Percentiles rank a stretch among this genome's conserved stretches.
These are phyloP conservation scores for Pseudocercospora cruenta DNA, from an alignment of 2,329 filamentous ascomycete species.

Conservation along the genomic window DNA sequence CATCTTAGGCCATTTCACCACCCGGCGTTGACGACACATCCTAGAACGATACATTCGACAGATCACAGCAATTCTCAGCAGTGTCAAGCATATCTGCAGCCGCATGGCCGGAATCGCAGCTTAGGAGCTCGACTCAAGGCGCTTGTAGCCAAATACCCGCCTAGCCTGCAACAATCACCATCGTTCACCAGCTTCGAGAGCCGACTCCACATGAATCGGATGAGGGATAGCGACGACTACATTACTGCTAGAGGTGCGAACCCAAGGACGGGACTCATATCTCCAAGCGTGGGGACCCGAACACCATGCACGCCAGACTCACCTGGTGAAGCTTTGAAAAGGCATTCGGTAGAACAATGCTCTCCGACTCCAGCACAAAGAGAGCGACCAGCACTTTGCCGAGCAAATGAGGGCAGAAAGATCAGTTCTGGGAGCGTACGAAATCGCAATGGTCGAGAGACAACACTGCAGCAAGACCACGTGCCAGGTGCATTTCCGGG, in stretches of 20 bases:
- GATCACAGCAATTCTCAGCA: slow-evolving; percentile 18
- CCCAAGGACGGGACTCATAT: slow-evolving; percentile 40
- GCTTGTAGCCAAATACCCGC: slow-evolving; percentile 25
- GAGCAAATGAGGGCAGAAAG: slow-evolving; percentile 35
- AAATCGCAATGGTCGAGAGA: background rate
- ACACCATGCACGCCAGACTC: slow-evolving; percentile 35
- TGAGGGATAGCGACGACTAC: slow-evolving; percentile 43
- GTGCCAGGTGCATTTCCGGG: slow-evolving; percentile 3
- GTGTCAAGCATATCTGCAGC: slow-evolving; percentile 27
- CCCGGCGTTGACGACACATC: slow-evolving; percentile 8
- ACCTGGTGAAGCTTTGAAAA: slow-evolving; percentile 35
- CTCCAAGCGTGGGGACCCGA: slow-evolving; percentile 35
- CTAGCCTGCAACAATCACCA: slow-evolving; percentile 3
- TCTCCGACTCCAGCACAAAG: slow-evolving; percentile 27
- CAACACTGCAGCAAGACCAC: background rate
- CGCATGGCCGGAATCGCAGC: slow-evolving; percentile 14
- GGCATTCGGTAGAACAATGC: slow-evolving; percentile 12
- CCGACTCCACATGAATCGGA: slow-evolving; percentile 30
- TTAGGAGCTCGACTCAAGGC: slow-evolving; percentile 24
- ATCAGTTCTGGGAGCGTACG: slow-evolving; percentile 23
- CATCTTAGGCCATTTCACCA: slow-evolving; percentile 21
- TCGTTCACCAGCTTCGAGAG: background rate
- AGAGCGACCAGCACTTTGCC: slow-evolving; percentile 23
- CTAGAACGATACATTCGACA: slow-evolving; percentile 12
- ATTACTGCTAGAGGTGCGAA: slow-evolving; percentile 41